Evolutionary conservation across 164 flowering plant species (phyloP).

Genomic region (Nelumbo lutea): DNA sequence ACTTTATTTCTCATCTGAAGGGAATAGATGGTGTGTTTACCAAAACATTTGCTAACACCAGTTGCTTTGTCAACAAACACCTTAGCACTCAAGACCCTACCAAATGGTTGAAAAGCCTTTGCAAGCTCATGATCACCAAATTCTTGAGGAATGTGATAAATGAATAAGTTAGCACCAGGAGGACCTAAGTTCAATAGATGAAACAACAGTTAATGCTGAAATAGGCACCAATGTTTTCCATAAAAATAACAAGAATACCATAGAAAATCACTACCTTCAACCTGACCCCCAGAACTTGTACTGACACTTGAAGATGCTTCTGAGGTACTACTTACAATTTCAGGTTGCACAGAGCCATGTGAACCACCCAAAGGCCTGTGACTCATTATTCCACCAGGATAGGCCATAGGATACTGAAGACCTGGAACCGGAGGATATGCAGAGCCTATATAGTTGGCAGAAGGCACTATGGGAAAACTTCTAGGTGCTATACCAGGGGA

Average conservation of each 20-base stretch:
- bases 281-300: conserved; percentile 65
- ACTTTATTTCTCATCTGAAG: not conserved
- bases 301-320: conserved; percentile 47
- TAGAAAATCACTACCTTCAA: conserved; percentile 57
- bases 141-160: conserved; percentile 98
- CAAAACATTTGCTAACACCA: conserved; percentile 98
- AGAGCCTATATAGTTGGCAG: conserved; percentile 64
- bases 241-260: conserved; percentile 2
- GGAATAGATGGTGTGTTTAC: conserved; percentile 29
- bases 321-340: conserved; percentile 37
- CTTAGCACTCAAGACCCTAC: conserved; percentile 89
- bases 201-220: conserved; percentile 2
- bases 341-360: conserved; percentile 44
- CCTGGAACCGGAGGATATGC: conserved; percentile 63
- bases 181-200: conserved; percentile 58
- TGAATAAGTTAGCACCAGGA: conserved; percentile 94
- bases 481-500: conserved; percentile 55
- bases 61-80: conserved; percentile 95
- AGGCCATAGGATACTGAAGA: conserved; percentile 72
- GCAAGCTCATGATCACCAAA: conserved; percentile 93
- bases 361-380: conserved; percentile 60
- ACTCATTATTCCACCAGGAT: conserved; percentile 70
- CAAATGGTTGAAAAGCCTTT: conserved; percentile 76
- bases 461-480: conserved; percentile 53
- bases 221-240: not conserved